phyloP scores from a whole-genome alignment of 2,329 filamentous ascomycete genomes.

The Ophiosphaerella korrae region DNA sequence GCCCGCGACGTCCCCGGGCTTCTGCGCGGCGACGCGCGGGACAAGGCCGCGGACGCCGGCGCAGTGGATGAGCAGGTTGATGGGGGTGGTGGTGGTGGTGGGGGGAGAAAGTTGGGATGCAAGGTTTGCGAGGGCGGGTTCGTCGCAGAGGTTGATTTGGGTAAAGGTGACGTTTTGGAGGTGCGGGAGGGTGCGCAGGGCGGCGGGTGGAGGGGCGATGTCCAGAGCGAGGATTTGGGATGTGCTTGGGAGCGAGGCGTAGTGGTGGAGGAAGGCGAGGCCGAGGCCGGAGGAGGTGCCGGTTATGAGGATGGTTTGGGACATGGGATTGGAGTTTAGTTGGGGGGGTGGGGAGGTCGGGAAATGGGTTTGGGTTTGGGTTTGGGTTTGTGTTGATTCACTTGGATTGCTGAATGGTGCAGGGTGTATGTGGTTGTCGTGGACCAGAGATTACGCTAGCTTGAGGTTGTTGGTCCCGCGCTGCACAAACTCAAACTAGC shows the following conservation, averaged over 20 bases:
- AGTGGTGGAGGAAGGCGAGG: conserved; percentile 56
- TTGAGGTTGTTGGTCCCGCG: too few species aligned
- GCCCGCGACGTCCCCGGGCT: conserved; percentile 41
- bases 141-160: conserved; percentile 15
- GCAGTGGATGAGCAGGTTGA: conserved; percentile 52
- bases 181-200: neutral
- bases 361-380: too few species aligned
- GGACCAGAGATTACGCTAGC: too few species aligned
- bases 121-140: conserved; percentile 8
- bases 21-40: conserved; percentile 19
- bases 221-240: conserved; percentile 30
- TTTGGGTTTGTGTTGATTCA: neutral
- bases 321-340: conserved; percentile 2
- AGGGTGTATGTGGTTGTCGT: too few species aligned
- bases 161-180: conserved; percentile 11
- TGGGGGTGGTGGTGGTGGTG: conserved; percentile 17
- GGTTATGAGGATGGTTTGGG: conserved; percentile 78
- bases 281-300: conserved; percentile 94
- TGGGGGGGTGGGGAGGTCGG: neutral
- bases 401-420: conserved; percentile 10
- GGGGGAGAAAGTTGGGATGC: conserved; percentile 8
- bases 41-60: conserved; percentile 54
- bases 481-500: too few species aligned
- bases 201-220: conserved; percentile 10
- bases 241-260: conserved; percentile 14